phyloP scores from a whole-genome alignment of 352 stramenopile genomes.

The Globisporangium okanoganense region DNA sequence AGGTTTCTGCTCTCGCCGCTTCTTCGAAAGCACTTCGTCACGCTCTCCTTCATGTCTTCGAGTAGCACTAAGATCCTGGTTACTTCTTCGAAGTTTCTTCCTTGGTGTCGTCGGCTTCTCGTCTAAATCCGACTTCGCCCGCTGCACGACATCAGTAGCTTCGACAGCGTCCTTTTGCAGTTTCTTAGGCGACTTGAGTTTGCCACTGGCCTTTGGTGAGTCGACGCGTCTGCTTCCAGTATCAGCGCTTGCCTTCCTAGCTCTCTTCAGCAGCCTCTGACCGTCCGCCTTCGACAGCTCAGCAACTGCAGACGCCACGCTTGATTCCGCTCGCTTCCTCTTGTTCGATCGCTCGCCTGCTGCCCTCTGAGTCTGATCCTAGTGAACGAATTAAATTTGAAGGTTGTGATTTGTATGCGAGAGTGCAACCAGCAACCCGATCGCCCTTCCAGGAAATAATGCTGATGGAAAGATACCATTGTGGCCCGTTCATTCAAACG shows the following conservation, averaged over 20 bases:
- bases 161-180: neutral
- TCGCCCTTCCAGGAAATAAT: too few relatives aligned
- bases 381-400: too few relatives aligned
- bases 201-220: neutral
- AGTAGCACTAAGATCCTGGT: neutral
- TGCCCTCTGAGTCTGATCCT: too few relatives aligned
- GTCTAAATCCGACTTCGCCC: neutral
- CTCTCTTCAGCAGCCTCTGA: neutral
- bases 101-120: neutral
- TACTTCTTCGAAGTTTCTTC: neutral
- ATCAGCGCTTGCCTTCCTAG: constrained; percentile 1
- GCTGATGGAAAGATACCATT: too few relatives aligned
- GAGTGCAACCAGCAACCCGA: too few relatives aligned
- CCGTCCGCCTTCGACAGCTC: neutral
- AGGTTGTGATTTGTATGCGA: too few relatives aligned
- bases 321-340: constrained; percentile 6
- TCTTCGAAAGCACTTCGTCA: neutral
- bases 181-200: neutral
- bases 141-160: neutral
- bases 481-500: too few relatives aligned
- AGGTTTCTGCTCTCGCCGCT: neutral
- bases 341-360: constrained; percentile 3
- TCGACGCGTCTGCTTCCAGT: neutral
- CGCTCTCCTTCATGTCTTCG: neutral
- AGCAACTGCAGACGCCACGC: neutral